phyloP scores from a whole-genome alignment of 768 basidiomycete genomes.

The Russula emetica region DNA sequence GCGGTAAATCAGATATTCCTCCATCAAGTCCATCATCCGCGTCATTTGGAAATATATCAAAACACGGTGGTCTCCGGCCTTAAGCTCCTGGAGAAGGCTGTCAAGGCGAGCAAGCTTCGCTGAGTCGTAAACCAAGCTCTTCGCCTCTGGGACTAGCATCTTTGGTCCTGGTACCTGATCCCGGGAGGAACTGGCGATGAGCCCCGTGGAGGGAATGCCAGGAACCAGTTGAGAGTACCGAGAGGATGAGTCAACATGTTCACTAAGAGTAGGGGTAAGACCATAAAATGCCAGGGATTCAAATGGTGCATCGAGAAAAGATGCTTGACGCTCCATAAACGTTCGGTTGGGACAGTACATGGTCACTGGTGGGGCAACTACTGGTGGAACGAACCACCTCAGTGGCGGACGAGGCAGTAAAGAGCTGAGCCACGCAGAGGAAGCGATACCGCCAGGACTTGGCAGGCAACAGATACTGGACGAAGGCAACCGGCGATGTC shows the following conservation, averaged over 20 bases:
- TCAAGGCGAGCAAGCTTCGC: slow-evolving; percentile 93
- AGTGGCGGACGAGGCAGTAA: slow-evolving; percentile 75
- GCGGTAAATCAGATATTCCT: slow-evolving; percentile 94
- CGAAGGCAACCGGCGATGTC: slow-evolving; percentile 31
- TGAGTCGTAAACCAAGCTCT: slow-evolving; percentile 92
- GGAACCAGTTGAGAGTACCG: slow-evolving; percentile 51
- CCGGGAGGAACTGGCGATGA: slow-evolving; percentile 59
- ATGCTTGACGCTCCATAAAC: slow-evolving; percentile 67
- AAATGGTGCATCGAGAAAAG: slow-evolving; percentile 59
- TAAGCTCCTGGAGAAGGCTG: slow-evolving; percentile 83
- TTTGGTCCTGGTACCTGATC: slow-evolving; percentile 75
- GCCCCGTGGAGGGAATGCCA: slow-evolving; percentile 58
- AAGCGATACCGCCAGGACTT: slow-evolving; percentile 56
- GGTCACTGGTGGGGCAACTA: slow-evolving; percentile 76
- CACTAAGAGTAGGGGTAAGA: slow-evolving; percentile 59
- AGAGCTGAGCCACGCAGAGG: slow-evolving; percentile 62
- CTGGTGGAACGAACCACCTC: slow-evolving; percentile 83
- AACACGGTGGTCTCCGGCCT: slow-evolving; percentile 88
- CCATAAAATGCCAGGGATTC: slow-evolving; percentile 82
- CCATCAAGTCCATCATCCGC: slow-evolving; percentile 98
- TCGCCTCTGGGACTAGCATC: slow-evolving; percentile 93
- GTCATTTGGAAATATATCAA: slow-evolving; percentile 99
- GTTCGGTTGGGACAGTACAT: slow-evolving; percentile 70
- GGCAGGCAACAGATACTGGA: slow-evolving; percentile 44
- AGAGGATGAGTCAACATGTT: slow-evolving; percentile 50